Base-by-base conservation (phyloP, 192 early-diverging fungal genomes). In the Dispira simplex region DNA sequence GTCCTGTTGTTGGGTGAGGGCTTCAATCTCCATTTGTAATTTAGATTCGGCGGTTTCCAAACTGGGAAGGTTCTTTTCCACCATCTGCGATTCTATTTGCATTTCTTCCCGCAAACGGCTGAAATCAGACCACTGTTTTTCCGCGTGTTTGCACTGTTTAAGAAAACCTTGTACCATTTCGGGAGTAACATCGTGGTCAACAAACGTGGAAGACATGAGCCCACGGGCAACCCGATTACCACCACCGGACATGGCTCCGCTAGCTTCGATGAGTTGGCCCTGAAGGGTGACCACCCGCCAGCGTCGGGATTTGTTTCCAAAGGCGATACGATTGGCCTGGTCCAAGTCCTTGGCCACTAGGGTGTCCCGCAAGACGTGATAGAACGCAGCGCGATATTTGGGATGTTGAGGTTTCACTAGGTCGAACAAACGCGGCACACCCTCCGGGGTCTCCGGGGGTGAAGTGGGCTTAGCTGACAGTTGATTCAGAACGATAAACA, bases 211-310 rank as follows among this genome's bases (percentile, higher is more conserved):
- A 71, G 85, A 82, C 97, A 97, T 99, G 27, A 85, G 90, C 12
- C 97, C 97, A 14, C 84, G 80, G 10, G 74, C 72, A 0, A 84
- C 80, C 54, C 77, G 77, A 13, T 65, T 81, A 21, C 93, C 95
- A 55, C 93, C 97, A 64, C 95, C 95, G 43, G 83, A 84, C 90
- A 99, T 92, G 9, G 93, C 87, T 67, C 97, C 95, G 8, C 85
- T 84, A 23, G 80, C 81, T 64, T 97, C 95, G 62, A 99, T 91
- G 52, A 98, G 70, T 55, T 91, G 80, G 3, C 97, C 95, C 55
- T 88, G 88, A 46, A 99, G 70, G 1, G 92, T 98, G 8, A 99
- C 97, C 9, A 98, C 93, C 32, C 95, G 82, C 79, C 84, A 89
- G n/a, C 92, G 81, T 26, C 75, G 76, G n/a, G 16, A 20, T 18